Evolutionary conservation across 2,329 filamentous ascomycete genomes (phyloP), one percentile per base, ranked within the genome.

Genomic region (Biscogniauxia sp.): DNA sequence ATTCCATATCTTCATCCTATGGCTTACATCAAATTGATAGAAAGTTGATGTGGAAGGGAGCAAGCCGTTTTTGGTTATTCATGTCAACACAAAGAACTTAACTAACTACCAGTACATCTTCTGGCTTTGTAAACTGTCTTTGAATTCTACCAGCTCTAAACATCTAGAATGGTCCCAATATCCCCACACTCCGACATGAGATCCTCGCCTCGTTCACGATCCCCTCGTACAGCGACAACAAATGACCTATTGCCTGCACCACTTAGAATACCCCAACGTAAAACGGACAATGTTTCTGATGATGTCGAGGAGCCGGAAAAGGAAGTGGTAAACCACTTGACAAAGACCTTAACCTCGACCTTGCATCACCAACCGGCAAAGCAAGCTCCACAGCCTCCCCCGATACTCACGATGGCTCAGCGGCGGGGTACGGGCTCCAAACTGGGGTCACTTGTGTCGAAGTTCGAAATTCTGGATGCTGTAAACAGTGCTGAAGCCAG

Each of bases 381-480:
- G n/a, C 49, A 23, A 20, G 52, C 20, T 20, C 55, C 57, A 28
- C 26, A 32, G 15, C 51, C 55, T 51, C n/a, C 23, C 9, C 41
- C 58, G 8, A 20, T 60, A 41, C 55, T 56, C 28, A 37, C 51
- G 45, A 28, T 49, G 49, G 62, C 62, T 25, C 63, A 63, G n/a
- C 62, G 59, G 32, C 67, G 64, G 20, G 20, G 51, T n/a, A 56
- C 63, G 4, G 59, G 65, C 1, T 56, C 66, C 0, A 70, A 64
- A 19, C 62, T 77, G 8, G 70, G 66, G 7, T 61, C 68, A 1
- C 65, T 77, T 2, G 70, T 76, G 17, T 74, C 75, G 8, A 76
- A 72, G 23, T 77, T 76, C 23, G 74, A 77, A 62, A 66, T 64
- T 3, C 66, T 73, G 6, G 71, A 73, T 55, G 66, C 67, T 4